Base-by-base conservation (phyloP, 2,329 filamentous ascomycete species). In the Ustulina deusta region DNA sequence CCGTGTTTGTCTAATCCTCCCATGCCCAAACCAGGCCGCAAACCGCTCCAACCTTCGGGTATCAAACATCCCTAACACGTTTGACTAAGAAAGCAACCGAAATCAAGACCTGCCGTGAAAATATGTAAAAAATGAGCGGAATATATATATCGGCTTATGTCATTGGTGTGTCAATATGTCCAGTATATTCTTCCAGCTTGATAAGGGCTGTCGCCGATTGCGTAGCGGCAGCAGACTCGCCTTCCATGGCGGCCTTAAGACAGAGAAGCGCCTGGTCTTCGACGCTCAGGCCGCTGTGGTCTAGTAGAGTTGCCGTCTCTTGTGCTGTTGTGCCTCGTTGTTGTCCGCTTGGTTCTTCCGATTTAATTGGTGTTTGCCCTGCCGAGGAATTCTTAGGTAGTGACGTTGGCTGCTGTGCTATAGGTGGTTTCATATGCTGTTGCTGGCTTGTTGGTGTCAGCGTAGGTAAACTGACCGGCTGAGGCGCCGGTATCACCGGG, bases 401-500 rank as follows among this genome's bases (percentile, higher is more conserved):
- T 15, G 40, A 27, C 40, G 51, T 62, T 46, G 64, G 5, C 48
- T 51, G 68, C 46, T 51, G 66, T 42, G 60, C 32, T 22, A 32
- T 27, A 56, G 40, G 17, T 36, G 51, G 52, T 48, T 68, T 62
- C 13, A 22, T 10, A 51, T 61, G 69, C 27, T 63, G 69, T 64
- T 71, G 71, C 38, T 73, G 74, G 59, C 64, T 66, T 22, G 64
- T 72, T 2, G 74, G 68, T 42, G 73, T 71, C 10, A 77, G 62
- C 36, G 65, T 75, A 38, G 75, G 75, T 3, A 77, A 69, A 66
- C 75, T 76, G 52, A 77, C 75, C 48, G 75, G 76, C 34, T 78
- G 76, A 17, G 75, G 73, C 38, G 74, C 74, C 13, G 76, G 73
- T 65, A 78, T 75, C 25, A 73, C 69, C n/a, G 75, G 73, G 20